These are phyloP conservation scores for Ceriops decandra DNA, from an alignment of 345 rosid species.

Conservation along the genomic window DNA sequence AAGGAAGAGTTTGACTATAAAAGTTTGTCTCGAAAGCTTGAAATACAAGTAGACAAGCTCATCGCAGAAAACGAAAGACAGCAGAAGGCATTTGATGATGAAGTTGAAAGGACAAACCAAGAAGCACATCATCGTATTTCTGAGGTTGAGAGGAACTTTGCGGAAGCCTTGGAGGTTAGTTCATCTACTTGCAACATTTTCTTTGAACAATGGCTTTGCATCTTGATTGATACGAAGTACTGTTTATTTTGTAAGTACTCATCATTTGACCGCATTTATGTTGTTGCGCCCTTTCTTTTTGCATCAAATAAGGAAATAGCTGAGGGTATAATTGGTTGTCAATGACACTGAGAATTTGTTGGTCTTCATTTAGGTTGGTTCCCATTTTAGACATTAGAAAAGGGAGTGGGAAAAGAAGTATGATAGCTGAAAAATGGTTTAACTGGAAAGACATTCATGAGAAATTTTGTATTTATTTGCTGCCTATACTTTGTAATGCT, in stretches of 20 bases:
- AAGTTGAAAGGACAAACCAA: conserved; percentile 30
- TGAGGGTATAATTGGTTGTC: not conserved
- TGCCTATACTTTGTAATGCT: not conserved
- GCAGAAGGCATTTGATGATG: conserved; percentile 28
- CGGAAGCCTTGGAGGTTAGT: conserved; percentile 38
- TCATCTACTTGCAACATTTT: not conserved
- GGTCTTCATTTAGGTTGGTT: not conserved
- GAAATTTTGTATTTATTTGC: not conserved
- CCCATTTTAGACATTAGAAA: conserved; percentile 3
- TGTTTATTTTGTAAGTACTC: not conserved
- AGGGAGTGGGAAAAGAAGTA: not conserved
- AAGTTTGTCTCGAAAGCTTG: conserved; percentile 33
- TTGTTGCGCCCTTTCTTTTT: not conserved
- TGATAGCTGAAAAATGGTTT: not conserved
- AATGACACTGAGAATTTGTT: not conserved
- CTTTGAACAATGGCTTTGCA: not conserved
- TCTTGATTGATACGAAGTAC: not conserved
- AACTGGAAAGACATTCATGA: conserved; percentile 1
- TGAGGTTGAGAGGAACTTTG: conserved; percentile 33
- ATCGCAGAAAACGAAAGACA: conserved; percentile 34
- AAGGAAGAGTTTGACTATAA: conserved; percentile 37
- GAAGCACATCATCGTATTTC: conserved; percentile 31
- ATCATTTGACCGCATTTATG: not conserved
- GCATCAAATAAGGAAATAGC: not conserved
- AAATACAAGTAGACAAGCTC: conserved; percentile 36